Evolutionary conservation across 495 filamentous ascomycete genomes (phyloP).

Genomic region (Tetracladium marchalianum): DNA sequence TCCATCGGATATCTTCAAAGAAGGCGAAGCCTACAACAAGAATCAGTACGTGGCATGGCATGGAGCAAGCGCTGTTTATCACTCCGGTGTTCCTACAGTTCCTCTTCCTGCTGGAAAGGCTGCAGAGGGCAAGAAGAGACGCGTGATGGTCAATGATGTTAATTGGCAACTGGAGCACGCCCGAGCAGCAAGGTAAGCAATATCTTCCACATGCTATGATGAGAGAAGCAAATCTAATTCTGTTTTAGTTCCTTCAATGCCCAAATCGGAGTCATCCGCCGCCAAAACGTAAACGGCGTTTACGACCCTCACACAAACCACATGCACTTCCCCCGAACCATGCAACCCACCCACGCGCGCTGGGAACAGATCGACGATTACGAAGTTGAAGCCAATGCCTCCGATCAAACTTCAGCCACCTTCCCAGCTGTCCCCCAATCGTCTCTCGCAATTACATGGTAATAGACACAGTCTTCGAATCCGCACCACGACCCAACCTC

Average conservation of each 20-base stretch:
- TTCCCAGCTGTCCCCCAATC: constrained; percentile 57
- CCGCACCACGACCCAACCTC: constrained; percentile 34
- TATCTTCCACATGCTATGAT: not conserved
- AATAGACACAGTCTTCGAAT: constrained; percentile 53
- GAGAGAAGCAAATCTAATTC: constrained; percentile 13
- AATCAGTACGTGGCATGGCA: constrained; percentile 94
- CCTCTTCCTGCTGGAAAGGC: constrained; percentile 67
- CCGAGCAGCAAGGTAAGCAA: constrained; percentile 68
- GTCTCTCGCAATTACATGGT: constrained; percentile 68
- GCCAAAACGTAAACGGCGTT: constrained; percentile 58
- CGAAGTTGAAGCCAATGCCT: constrained; percentile 13
- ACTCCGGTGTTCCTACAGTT: constrained; percentile 67
- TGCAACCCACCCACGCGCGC: constrained; percentile 80
- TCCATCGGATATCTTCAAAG: constrained; percentile 40
- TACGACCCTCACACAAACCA: constrained; percentile 92
- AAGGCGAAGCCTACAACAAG: constrained; percentile 22
- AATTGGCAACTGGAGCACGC: constrained; percentile 98
- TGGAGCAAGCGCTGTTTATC: constrained; percentile 90
- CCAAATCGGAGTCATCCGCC: constrained; percentile 50
- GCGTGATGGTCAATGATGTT: constrained; percentile 81
- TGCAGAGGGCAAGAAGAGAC: constrained; percentile 64
- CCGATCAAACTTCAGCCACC: constrained; percentile 23
- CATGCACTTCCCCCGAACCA: constrained; percentile 77
- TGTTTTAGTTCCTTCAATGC: constrained; percentile 67
- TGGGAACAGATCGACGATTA: constrained; percentile 53